Percentiles rank a stretch among this genome's conserved stretches.
Conservation (phyloP, 257 asterid genomes). For the Leptodermis oblonga region DNA sequence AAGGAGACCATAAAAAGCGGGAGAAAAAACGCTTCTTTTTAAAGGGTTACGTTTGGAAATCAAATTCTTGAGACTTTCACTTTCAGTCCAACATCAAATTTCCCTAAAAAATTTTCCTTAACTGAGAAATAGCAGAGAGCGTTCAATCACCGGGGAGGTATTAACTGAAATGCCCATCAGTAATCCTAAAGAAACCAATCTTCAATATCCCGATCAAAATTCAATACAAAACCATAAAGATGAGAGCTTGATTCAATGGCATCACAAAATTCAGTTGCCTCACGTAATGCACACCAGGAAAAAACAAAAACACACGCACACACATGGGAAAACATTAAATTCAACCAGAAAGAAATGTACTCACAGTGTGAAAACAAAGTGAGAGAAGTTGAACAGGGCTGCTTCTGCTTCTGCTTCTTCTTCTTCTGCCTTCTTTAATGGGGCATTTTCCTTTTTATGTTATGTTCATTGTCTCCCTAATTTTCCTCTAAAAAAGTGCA, state of each 20-base stretch:
- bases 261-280: conserved; percentile 26
- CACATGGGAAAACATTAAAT: background rate
- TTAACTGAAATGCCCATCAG: background rate
- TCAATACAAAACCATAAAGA: background rate
- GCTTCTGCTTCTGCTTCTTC: too few relatives aligned
- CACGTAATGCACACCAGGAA: conserved; percentile 5
- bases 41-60: conserved; percentile 8
- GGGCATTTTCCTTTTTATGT: background rate
- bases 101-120: background rate
- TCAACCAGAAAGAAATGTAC: conserved; percentile 1
- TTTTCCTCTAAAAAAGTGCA: background rate
- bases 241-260: conserved; percentile 14
- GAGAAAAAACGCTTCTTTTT: conserved; percentile 6
- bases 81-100: background rate
- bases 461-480: background rate
- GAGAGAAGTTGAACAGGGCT: conserved; percentile 11
- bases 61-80: background rate
- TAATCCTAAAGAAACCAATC: conserved; percentile 5
- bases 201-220: background rate
- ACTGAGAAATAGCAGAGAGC: background rate
- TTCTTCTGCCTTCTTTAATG: background rate
- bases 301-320: background rate
- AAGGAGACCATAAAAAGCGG: background rate
- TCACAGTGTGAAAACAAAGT: conserved; percentile 5
- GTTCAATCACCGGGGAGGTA: background rate